phyloP scores from a whole-genome alignment of 805 yeast species.

The Sungouiella blattae region DNA sequence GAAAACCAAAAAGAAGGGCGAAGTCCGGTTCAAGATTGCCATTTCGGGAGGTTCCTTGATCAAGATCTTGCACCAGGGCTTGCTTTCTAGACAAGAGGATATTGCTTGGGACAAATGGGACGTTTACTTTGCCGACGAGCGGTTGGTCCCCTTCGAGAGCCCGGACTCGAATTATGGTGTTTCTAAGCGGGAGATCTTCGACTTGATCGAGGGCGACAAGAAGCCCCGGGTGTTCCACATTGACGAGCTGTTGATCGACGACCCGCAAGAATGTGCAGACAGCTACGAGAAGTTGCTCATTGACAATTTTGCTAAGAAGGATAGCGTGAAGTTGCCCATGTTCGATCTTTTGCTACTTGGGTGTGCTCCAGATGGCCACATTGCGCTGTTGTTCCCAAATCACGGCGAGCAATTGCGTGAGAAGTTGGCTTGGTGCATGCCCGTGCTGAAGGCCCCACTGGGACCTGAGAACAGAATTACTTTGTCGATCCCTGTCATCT shows the following conservation, averaged over 20 bases:
- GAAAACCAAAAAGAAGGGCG: conserved; percentile 51
- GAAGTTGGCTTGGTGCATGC: conserved; percentile 90
- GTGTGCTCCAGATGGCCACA: conserved; percentile 98
- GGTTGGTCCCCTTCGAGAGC: conserved; percentile 83
- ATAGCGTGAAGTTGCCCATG: conserved; percentile 91
- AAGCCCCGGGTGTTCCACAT: conserved; percentile 79
- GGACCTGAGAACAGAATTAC: conserved; percentile 87
- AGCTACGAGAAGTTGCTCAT: conserved; percentile 82
- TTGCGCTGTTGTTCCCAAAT: conserved; percentile 93
- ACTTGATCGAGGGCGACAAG: conserved; percentile 50
- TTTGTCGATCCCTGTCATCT: conserved; percentile 87
- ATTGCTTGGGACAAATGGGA: conserved; percentile 95
- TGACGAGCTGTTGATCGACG: conserved; percentile 68
- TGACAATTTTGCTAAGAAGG: conserved; percentile 91
- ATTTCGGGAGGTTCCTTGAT: conserved; percentile 91
- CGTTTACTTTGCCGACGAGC: conserved; percentile 92
- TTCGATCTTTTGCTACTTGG: conserved; percentile 89
- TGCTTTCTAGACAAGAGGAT: conserved; percentile 63
- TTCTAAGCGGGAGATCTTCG: conserved; percentile 79
- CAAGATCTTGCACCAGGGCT: conserved; percentile 81
- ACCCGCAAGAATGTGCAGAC: conserved; percentile 93
- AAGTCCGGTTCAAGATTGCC: conserved; percentile 82
- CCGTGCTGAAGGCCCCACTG: conserved; percentile 86
- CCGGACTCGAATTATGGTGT: conserved; percentile 87
- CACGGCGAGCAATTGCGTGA: conserved; percentile 83